Evolutionary conservation across 352 stramenopile genomes (phyloP).

Genomic region (Pythium sukuiense): DNA sequence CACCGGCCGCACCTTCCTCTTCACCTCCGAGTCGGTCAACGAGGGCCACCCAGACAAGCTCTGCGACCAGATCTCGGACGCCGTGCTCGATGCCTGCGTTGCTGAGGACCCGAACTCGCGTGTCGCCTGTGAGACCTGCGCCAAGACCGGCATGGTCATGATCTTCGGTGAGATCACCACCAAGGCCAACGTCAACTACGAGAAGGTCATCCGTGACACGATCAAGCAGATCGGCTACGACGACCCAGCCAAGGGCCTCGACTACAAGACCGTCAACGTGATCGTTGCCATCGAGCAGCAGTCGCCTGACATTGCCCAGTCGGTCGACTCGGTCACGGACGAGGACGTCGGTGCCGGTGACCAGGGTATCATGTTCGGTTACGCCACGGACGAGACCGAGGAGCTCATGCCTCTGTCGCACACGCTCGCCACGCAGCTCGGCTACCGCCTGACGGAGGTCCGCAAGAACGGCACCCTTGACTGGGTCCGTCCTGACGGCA

Average conservation of each 20-base stretch:
- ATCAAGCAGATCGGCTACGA: conserved; percentile 99
- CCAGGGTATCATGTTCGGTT: conserved; percentile 94
- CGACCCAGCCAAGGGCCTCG: conserved; percentile 97
- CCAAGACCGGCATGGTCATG: conserved; percentile 99
- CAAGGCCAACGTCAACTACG: conserved; percentile 98
- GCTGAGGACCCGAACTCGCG: conserved; percentile 97
- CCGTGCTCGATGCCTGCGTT: conserved; percentile 98
- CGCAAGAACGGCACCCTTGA: conserved; percentile 98
- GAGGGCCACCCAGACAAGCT: conserved; percentile 99
- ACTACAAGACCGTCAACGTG: conserved; percentile 99
- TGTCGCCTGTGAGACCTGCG: conserved; percentile 98
- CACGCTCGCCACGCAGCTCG: conserved; percentile 96
- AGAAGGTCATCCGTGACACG: conserved; percentile 98
- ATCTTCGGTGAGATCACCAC: conserved; percentile 99
- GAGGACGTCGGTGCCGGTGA: conserved; percentile 98
- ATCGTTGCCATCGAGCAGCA: conserved; percentile 99
- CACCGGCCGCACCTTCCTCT: conserved; percentile 89
- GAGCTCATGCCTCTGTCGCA: conserved; percentile 98
- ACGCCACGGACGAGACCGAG: conserved; percentile 97
- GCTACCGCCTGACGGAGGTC: conserved; percentile 96
- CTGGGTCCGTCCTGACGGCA: conserved; percentile 99
- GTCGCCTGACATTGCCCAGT: conserved; percentile 98
- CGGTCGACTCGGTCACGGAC: conserved; percentile 96
- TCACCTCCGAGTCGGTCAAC: conserved; percentile 99
- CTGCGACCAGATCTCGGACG: conserved; percentile 99